These are phyloP conservation scores for Grosmannia serpens DNA, from an alignment of 2,329 filamentous ascomycete genomes.

Conservation along the genomic window DNA sequence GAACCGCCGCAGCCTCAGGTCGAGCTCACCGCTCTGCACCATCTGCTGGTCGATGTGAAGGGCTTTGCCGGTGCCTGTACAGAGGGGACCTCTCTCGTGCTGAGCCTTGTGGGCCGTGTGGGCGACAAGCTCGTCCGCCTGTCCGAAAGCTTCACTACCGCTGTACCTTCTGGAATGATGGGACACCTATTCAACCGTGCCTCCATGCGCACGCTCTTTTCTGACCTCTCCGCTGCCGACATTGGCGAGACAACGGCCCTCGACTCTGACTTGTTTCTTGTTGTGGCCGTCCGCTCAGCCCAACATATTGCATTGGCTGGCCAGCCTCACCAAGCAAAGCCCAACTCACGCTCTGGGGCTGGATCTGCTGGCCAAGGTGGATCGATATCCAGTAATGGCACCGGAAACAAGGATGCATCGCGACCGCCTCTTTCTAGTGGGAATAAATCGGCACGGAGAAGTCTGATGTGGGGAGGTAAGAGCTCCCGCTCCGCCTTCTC, in stretches of 20 bases:
- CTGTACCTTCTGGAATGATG: slow-evolving; percentile 62
- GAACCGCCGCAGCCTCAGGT: slow-evolving; percentile 58
- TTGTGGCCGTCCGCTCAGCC: slow-evolving; percentile 63
- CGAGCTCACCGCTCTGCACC: slow-evolving; percentile 64
- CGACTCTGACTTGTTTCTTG: slow-evolving; percentile 67
- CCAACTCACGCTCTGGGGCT: slow-evolving; percentile 28
- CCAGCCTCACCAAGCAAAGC: slow-evolving; percentile 23
- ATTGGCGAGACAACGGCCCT: slow-evolving; percentile 49
- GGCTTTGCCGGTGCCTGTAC: slow-evolving; percentile 66
- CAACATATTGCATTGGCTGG: slow-evolving; percentile 31
- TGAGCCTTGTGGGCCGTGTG: slow-evolving; percentile 66
- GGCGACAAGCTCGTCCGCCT: slow-evolving; percentile 53
- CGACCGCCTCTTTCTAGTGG: slow-evolving; percentile 38
- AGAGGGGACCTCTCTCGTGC: slow-evolving; percentile 63
- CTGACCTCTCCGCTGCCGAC: slow-evolving; percentile 71
- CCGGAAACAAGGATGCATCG: slow-evolving; percentile 21
- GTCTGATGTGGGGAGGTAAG: slow-evolving; percentile 60
- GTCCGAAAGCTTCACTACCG: slow-evolving; percentile 73
- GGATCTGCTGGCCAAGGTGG: slow-evolving; percentile 25
- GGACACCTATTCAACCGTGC: slow-evolving; percentile 51
- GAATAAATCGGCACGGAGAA: slow-evolving; percentile 47
- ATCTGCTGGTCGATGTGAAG: slow-evolving; percentile 74
- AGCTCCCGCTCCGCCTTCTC: slow-evolving; percentile 42
- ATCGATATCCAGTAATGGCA: slow-evolving; percentile 7
- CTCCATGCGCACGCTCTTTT: slow-evolving; percentile 75